Conservation (phyloP, 371 early-diverging fungal species). For the Actinomucor elegans region DNA sequence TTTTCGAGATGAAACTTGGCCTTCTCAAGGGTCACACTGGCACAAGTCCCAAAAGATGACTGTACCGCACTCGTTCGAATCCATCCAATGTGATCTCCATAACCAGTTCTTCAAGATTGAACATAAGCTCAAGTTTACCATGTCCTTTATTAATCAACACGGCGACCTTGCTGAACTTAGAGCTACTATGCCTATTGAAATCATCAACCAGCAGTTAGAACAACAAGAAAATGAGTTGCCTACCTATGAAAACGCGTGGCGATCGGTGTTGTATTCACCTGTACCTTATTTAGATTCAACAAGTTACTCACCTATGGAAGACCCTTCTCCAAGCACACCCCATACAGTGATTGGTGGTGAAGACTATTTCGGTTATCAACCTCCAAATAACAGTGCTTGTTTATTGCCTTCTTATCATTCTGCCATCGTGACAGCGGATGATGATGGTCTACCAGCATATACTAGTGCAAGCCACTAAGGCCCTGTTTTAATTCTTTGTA, state of each 20-base stretch:
- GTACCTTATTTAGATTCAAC: conserved; percentile 5
- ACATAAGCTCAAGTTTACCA: conserved; percentile 38
- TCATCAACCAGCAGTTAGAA: conserved; percentile 9
- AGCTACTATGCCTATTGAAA: conserved; percentile 31
- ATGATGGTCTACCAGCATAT: conserved; percentile 18
- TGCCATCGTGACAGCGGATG: not conserved
- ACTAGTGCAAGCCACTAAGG: not conserved
- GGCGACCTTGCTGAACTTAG: conserved; percentile 33
- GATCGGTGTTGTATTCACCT: conserved; percentile 17
- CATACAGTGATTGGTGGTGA: not conserved
- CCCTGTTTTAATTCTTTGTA: conserved; percentile 6
- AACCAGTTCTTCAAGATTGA: conserved; percentile 30
- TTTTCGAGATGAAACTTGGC: conserved; percentile 29
- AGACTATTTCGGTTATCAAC: conserved; percentile 15
- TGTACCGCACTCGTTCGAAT: conserved; percentile 24
- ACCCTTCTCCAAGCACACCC: conserved; percentile 14
- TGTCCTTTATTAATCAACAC: conserved; percentile 28
- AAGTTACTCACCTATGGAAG: conserved; percentile 17
- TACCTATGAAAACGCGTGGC: conserved; percentile 34
- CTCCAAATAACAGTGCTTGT: not conserved
- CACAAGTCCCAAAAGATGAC: conserved; percentile 20
- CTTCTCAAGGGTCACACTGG: conserved; percentile 22
- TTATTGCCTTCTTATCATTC: conserved; percentile 16
- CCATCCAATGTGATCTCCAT: conserved; percentile 28
- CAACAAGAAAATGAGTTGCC: conserved; percentile 23